A percentile compares a stretch with the other conserved stretches of the same genome.
phyloP scores from a whole-genome alignment of 257 asterid species.

The Solanum piurae region DNA sequence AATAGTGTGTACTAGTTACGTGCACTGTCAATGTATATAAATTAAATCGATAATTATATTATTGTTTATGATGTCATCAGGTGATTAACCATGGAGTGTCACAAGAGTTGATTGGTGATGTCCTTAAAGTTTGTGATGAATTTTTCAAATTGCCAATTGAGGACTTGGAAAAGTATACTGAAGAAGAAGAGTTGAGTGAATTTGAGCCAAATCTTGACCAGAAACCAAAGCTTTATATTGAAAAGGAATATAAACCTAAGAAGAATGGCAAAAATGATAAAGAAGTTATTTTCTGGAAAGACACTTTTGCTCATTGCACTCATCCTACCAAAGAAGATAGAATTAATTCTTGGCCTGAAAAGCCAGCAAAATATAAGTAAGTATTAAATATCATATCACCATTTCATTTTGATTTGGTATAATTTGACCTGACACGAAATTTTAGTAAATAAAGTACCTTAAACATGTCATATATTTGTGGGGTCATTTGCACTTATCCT shows the following conservation, averaged over 20 bases:
- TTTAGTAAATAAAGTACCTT: too few relatives aligned
- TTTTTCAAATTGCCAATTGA: not conserved
- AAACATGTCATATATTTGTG: too few relatives aligned
- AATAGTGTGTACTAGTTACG: not conserved
- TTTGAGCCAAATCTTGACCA: not conserved
- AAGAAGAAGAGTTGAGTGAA: not conserved
- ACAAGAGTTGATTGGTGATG: not conserved
- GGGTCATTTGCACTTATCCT: too few relatives aligned
- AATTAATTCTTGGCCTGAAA: not conserved
- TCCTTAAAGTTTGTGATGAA: not conserved
- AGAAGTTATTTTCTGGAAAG: not conserved
- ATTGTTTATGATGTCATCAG: not conserved
- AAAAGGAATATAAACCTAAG: not conserved
- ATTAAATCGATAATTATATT: not conserved
- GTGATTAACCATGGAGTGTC: constrained; percentile 1
- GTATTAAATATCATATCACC: not conserved
- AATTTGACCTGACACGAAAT: too few relatives aligned
- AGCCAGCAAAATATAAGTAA: not conserved
- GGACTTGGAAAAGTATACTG: not conserved
- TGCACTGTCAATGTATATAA: too few relatives aligned
- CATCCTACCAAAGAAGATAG: not conserved
- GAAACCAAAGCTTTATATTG: not conserved
- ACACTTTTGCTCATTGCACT: not conserved
- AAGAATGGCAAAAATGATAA: not conserved
- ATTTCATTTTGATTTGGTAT: not conserved